A percentile compares a stretch with the other conserved stretches of the same genome.
These are phyloP conservation scores for Zelonia costaricensis DNA, from an alignment of 208 protist genomes.

Conservation along the genomic window DNA sequence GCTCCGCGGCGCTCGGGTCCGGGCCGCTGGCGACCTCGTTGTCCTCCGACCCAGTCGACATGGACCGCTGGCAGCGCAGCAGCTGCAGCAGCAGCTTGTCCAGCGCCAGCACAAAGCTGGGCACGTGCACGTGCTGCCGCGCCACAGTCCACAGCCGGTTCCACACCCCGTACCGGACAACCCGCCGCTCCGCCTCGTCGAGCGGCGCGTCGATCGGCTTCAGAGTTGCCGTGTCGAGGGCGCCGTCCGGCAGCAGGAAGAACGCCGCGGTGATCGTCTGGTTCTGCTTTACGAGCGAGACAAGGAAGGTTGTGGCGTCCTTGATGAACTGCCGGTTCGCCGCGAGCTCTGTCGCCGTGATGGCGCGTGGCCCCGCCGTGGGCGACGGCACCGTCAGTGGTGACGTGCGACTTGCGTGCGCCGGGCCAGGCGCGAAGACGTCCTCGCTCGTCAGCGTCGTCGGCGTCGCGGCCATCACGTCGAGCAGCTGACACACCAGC, in stretches of 20 bases:
- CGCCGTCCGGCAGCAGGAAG: constrained; percentile 46
- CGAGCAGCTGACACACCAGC: constrained; percentile 28
- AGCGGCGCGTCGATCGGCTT: constrained; percentile 42
- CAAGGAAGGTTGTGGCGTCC: constrained; percentile 26
- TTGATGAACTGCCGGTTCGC: constrained; percentile 34
- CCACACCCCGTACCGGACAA: constrained; percentile 25
- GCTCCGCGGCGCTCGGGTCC: constrained; percentile 26
- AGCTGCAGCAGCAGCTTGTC: constrained; percentile 31
- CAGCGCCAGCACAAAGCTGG: constrained; percentile 18
- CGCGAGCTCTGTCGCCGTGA: constrained; percentile 6
- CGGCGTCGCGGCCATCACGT: constrained; percentile 23
- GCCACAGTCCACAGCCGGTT: constrained; percentile 28
- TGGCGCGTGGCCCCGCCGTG: background rate
- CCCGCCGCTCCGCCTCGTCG: constrained; percentile 29
- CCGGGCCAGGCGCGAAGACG: constrained; percentile 2
- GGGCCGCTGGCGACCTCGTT: constrained; percentile 24
- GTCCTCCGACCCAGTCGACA: constrained; percentile 21
- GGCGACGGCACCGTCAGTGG: background rate
- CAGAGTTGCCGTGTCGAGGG: constrained; percentile 24
- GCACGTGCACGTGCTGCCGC: constrained; percentile 26
- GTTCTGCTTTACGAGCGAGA: constrained; percentile 26
- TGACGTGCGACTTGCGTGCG: background rate
- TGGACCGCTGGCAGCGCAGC: constrained; percentile 24
- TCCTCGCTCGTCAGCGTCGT: constrained; percentile 17
- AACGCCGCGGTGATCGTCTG: constrained; percentile 31